These are phyloP conservation scores for Pontederia crassipes DNA, from an alignment of 176 grass and related monocot species.

Conservation along the genomic window DNA sequence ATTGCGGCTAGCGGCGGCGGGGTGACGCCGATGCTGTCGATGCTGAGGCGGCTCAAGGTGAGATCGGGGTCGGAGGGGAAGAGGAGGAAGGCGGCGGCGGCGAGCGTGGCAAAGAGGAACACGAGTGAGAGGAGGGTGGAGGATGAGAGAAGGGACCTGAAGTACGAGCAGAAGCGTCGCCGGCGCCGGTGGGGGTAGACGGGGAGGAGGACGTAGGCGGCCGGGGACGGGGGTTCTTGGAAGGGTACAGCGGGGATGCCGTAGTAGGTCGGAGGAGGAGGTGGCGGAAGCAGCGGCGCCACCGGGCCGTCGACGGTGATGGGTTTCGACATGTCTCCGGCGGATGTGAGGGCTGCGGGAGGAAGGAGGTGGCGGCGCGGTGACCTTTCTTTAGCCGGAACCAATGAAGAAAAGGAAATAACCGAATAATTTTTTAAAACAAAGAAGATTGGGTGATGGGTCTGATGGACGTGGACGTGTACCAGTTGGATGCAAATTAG, in stretches of 20 bases:
- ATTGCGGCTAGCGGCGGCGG: not conserved
- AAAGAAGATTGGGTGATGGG: too few relatives aligned
- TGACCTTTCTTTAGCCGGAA: too few relatives aligned
- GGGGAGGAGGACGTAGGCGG: constrained; percentile 6
- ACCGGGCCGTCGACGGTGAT: not conserved
- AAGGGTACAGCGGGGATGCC: not conserved
- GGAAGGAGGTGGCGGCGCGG: too few relatives aligned
- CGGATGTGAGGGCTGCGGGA: too few relatives aligned
- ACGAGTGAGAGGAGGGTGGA: not conserved
- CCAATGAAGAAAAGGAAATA: too few relatives aligned
- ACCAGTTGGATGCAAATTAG: too few relatives aligned
- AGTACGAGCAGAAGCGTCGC: not conserved
- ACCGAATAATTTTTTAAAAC: too few relatives aligned
- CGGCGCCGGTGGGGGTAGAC: constrained; percentile 2
- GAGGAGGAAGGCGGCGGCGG: constrained; percentile 5
- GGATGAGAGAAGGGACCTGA: not conserved
- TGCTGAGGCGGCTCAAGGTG: not conserved
- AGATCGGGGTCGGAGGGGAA: constrained; percentile 14
- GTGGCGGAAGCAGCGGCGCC: constrained; percentile 1
- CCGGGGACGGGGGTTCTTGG: constrained; percentile 1
- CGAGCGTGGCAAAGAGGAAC: not conserved
- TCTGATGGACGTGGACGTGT: too few relatives aligned
- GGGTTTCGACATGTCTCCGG: too few relatives aligned
- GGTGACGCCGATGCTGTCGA: constrained; percentile 8
- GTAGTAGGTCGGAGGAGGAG: not conserved